Evolutionary conservation across 192 early-diverging fungal species (phyloP).

Genomic region (Bifiguratus adelaidae): DNA sequence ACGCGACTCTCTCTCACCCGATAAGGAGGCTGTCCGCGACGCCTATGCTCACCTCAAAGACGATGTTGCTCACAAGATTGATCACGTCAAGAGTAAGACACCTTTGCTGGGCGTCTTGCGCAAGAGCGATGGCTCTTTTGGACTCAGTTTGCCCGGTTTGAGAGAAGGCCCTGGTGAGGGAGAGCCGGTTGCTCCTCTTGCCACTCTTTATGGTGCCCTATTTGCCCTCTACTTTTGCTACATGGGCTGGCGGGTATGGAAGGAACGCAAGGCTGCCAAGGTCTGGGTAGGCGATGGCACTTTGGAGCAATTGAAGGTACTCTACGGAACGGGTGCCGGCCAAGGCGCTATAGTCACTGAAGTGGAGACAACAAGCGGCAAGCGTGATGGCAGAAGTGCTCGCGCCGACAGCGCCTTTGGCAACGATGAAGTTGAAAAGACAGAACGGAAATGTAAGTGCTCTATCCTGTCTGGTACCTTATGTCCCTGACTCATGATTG

Average conservation of each 20-base stretch:
- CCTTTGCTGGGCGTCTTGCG: not conserved
- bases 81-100: not conserved
- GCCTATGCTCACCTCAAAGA: slow-evolving; percentile 16
- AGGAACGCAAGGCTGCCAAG: slow-evolving; percentile 14
- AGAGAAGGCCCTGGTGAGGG: slow-evolving; percentile 1
- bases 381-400: slow-evolving; percentile 9
- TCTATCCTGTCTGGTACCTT: not conserved
- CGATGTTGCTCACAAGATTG: not conserved
- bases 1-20: not conserved
- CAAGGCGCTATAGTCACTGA: not conserved
- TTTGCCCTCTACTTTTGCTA: slow-evolving; percentile 21
- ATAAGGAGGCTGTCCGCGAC: not conserved
- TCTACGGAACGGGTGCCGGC: not conserved
- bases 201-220: slow-evolving; percentile 21
- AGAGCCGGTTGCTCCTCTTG: slow-evolving; percentile 12
- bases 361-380: slow-evolving; percentile 7
- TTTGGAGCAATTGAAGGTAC: slow-evolving; percentile 1
- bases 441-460: not conserved
- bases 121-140: too few relatives aligned
- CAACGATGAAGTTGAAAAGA: not conserved
- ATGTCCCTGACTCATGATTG: not conserved
- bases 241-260: slow-evolving; percentile 23
- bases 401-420: slow-evolving; percentile 18
- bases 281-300: slow-evolving; percentile 24
- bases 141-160: too few relatives aligned